A percentile compares a stretch with the other conserved stretches of the same genome.
Conservation (phyloP, 2,329 filamentous ascomycete species). For the Colletotrichum cereale region DNA sequence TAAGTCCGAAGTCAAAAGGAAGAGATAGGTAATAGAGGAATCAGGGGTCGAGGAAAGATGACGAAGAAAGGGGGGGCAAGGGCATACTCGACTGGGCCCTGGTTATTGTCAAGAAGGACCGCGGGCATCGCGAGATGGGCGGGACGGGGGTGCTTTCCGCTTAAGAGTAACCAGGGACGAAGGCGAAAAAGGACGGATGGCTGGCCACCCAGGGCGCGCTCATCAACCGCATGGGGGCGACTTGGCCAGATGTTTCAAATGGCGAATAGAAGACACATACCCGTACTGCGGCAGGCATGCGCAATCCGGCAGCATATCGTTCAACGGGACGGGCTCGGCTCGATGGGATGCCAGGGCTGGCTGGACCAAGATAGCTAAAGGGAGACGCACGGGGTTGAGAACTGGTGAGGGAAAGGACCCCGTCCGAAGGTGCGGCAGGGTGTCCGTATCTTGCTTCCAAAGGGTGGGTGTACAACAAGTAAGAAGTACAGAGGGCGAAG, state of each 20-base stretch:
- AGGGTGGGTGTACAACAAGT: background rate
- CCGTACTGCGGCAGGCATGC: background rate
- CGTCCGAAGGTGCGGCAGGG: background rate
- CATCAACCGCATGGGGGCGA: background rate
- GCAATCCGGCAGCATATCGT: background rate
- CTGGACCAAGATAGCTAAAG: background rate
- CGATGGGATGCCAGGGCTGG: background rate
- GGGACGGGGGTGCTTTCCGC: background rate
- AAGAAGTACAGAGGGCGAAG: background rate
- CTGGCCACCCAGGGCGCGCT: background rate
- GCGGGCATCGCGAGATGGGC: background rate
- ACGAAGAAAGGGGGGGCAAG: background rate
- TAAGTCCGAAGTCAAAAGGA: slow-evolving; percentile 12
- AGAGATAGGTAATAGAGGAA: background rate
- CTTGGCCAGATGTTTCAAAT: background rate
- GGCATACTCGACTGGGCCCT: slow-evolving; percentile 11
- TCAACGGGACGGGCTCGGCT: background rate
- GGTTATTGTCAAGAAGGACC: background rate
- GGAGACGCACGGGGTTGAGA: background rate
- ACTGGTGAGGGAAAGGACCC: background rate
- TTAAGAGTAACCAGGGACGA: background rate
- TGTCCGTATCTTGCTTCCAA: background rate
- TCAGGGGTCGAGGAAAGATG: background rate
- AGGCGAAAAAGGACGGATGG: background rate
- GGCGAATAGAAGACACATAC: background rate